phyloP scores from a whole-genome alignment of 2,329 filamentous ascomycete genomes.

The Thielaviopsis euricoi region DNA sequence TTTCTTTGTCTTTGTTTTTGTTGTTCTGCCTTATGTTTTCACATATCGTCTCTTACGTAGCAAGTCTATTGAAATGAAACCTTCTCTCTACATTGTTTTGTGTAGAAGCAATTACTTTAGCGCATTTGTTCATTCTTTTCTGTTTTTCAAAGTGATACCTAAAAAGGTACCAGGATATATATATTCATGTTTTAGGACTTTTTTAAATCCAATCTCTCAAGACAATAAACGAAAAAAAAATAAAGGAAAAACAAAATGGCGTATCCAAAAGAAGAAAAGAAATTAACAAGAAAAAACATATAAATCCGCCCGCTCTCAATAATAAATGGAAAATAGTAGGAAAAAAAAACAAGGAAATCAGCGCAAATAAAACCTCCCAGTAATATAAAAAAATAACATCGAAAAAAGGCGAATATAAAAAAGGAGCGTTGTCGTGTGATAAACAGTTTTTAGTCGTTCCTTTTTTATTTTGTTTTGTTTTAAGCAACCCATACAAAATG shows the following conservation, averaged over 20 bases:
- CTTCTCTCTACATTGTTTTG: neutral
- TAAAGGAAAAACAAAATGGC: neutral
- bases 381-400: neutral
- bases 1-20: neutral
- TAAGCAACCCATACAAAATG: neutral
- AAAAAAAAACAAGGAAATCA: too few species aligned
- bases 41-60: neutral
- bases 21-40: neutral
- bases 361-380: neutral
- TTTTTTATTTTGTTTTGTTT: too few species aligned
- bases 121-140: neutral
- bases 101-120: neutral
- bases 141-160: neutral
- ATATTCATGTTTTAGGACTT: slow-evolving; percentile 4
- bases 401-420: neutral
- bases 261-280: slow-evolving; percentile 1
- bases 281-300: slow-evolving; percentile 1
- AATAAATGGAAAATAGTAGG: neutral
- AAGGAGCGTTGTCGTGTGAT: too few species aligned
- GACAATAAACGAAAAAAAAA: slow-evolving; percentile 4
- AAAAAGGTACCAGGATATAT: neutral
- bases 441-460: too few species aligned
- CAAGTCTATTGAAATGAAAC: neutral
- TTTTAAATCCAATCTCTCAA: neutral
- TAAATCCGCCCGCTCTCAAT: neutral